These are phyloP conservation scores for Blastomyces silverae DNA, from an alignment of 2,329 filamentous ascomycete species.

Conservation along the genomic window DNA sequence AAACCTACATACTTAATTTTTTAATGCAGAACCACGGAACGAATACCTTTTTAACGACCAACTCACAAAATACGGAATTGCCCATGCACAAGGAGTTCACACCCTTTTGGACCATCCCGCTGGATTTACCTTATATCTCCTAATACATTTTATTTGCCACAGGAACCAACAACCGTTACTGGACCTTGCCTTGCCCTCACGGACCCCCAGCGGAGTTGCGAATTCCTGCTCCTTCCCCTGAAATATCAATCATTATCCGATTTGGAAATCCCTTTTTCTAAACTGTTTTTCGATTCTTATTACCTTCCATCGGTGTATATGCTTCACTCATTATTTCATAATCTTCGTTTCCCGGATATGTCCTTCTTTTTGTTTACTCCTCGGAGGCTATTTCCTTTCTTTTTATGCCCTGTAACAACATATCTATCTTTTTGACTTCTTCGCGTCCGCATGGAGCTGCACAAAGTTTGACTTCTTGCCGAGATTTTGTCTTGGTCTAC, in stretches of 20 bases:
- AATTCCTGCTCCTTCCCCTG: neutral
- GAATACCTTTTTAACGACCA: conserved; percentile 10
- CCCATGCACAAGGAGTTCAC: neutral
- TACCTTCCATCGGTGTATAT: neutral
- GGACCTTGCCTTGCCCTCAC: neutral
- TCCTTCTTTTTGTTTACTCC: neutral
- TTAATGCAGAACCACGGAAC: conserved; percentile 8
- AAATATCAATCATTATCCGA: neutral
- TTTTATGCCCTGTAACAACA: conserved; percentile 5
- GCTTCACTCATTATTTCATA: neutral
- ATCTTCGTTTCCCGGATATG: neutral
- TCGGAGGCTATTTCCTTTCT: neutral
- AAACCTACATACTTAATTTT: neutral
- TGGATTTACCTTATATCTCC: neutral
- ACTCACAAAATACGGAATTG: neutral
- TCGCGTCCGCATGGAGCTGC: neutral
- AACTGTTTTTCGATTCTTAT: neutral
- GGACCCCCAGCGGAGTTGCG: neutral
- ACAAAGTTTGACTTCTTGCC: neutral
- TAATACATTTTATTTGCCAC: neutral
- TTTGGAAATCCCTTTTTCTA: neutral
- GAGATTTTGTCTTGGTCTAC: neutral
- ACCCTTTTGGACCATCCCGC: neutral
- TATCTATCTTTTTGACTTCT: neutral
- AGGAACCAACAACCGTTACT: neutral